Evolutionary conservation across 2,329 filamentous ascomycete genomes (phyloP).

Genomic region (Aspergillus quadrilineatus): DNA sequence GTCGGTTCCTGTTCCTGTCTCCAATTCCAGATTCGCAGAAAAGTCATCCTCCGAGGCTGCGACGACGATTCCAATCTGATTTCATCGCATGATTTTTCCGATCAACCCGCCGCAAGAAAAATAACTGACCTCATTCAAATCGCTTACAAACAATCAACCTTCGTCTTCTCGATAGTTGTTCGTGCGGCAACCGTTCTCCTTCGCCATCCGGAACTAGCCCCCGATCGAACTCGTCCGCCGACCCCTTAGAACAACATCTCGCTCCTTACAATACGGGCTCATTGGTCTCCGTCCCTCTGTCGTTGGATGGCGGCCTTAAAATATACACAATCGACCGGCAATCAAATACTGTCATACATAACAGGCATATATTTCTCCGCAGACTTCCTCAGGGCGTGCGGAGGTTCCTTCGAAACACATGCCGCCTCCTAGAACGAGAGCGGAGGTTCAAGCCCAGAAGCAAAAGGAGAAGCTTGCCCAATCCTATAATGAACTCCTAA

Average conservation of each 20-base stretch:
- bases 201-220: constrained; percentile 8
- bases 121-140: background rate
- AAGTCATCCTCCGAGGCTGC: constrained; percentile 5
- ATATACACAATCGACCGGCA: constrained; percentile 8
- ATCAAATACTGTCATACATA: constrained; percentile 15
- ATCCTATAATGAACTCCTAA: constrained; percentile 93
- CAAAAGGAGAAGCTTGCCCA: constrained; percentile 77
- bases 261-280: background rate
- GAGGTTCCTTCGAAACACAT: constrained; percentile 41
- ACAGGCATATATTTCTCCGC: constrained; percentile 24
- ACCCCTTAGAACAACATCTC: constrained; percentile 6
- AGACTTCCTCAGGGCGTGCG: constrained; percentile 23
- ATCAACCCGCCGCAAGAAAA: background rate
- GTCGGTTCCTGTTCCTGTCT: constrained; percentile 8
- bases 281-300: background rate
- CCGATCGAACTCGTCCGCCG: constrained; percentile 1
- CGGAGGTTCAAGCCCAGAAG: constrained; percentile 59
- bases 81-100: constrained; percentile 6
- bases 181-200: background rate
- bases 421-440: constrained; percentile 43
- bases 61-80: background rate
- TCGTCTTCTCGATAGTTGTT: background rate
- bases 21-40: constrained; percentile 4
- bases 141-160: background rate
- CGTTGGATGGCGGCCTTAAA: constrained; percentile 25